Evolutionary conservation across 192 early-diverging fungal genomes (phyloP), one percentile per base, ranked within the genome.

Genomic region (Entophlyctis luteolus): DNA sequence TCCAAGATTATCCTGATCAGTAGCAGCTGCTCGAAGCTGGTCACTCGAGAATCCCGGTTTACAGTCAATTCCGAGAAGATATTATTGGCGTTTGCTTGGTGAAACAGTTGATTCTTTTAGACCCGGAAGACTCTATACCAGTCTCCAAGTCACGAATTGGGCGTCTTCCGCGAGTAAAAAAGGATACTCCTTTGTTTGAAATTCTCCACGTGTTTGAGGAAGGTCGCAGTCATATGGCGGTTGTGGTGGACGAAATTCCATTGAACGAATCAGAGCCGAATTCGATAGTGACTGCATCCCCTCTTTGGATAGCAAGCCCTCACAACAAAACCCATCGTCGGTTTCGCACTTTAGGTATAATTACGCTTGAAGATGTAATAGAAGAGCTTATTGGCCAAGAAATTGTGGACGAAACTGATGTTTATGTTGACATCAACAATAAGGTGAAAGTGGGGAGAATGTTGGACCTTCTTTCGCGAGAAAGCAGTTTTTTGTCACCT

Each of bases 401-500:
- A 71, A 83, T 83, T 67, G 76, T 83, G 23, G 81, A 83, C 59
- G 81, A 83, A 55, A 80, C 78, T 12, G 81, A 83, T 68, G 78
- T 81, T 6, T 80, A 75, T 53, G 67, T 83, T 39, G 78, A 83
- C 59, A 67, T 77, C 34, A 50, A 68, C n/a, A 72, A 62, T n/a
- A 79, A 80, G 55, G 70, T 69, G 25, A 71, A 70, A 34, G 79
- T 80, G 16, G 65, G 29, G 12, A 72, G 79, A 3, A 56, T 57
- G 4, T 33, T 68, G 25, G 60, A 63, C 32, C 27, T 63, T 27
- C 18, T 63, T 27, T 63, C 60, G 10, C 5, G 60, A 33, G 60
- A 63, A 49, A 49, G 31, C 29, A 63, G 48, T 25, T 12, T 10
- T n/a, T 23, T 60, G 12, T 16, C 36, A 14, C 16, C 35, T n/a